These are phyloP conservation scores for Dioszegia hungarica DNA, from an alignment of 768 basidiomycete species.

Conservation along the genomic window DNA sequence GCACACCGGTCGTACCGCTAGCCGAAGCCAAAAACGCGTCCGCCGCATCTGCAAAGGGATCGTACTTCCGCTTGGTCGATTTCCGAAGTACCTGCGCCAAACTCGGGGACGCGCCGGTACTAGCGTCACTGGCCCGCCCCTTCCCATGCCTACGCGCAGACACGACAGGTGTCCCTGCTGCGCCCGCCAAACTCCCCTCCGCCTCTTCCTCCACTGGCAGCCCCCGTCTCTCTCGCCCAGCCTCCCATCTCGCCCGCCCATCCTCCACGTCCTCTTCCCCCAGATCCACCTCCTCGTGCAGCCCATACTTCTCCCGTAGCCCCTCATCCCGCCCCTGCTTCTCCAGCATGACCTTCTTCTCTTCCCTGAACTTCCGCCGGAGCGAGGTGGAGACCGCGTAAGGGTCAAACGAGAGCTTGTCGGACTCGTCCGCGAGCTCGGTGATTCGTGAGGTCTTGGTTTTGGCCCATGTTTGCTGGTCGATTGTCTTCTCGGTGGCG, in stretches of 20 bases:
- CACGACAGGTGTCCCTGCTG: slow-evolving; percentile 4
- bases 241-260: slow-evolving; percentile 58
- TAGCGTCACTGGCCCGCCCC: slow-evolving; percentile 11
- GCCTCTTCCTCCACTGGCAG: slow-evolving; percentile 10
- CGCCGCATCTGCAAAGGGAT: slow-evolving; percentile 30
- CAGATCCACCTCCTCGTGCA: slow-evolving; percentile 65
- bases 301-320: slow-evolving; percentile 68
- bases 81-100: slow-evolving; percentile 25
- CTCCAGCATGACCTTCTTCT: slow-evolving; percentile 72
- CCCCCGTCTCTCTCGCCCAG: slow-evolving; percentile 57
- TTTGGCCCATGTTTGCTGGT: slow-evolving; percentile 65
- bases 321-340: slow-evolving; percentile 66
- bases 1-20: background rate
- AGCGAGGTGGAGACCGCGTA: slow-evolving; percentile 70
- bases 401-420: slow-evolving; percentile 78
- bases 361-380: slow-evolving; percentile 76
- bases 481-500: slow-evolving; percentile 81
- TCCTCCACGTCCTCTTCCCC: slow-evolving; percentile 53
- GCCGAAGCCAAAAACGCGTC: slow-evolving; percentile 6
- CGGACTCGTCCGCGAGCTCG: slow-evolving; percentile 68
- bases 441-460: slow-evolving; percentile 77
- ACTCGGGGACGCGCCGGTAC: background rate
- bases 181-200: slow-evolving; percentile 6
- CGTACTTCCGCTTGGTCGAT: slow-evolving; percentile 39
- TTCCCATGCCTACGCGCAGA: slow-evolving; percentile 7